phyloP scores from a whole-genome alignment of 2,329 filamentous ascomycete genomes.

The Colletotrichum ledebouriae region DNA sequence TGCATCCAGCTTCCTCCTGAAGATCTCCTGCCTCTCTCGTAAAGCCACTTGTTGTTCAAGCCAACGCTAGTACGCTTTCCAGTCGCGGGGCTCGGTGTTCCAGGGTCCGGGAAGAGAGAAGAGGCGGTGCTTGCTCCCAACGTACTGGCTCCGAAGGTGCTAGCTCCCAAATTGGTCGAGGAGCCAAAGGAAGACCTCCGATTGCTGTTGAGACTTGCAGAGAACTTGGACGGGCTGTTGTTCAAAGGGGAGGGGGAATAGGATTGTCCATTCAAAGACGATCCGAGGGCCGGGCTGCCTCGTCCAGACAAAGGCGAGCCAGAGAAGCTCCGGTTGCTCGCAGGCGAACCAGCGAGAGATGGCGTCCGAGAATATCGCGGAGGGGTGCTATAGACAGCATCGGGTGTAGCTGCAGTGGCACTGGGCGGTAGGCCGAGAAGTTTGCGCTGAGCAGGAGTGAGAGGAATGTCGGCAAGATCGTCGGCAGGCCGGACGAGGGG shows the following conservation, averaged over 20 bases:
- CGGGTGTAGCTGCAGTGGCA: slow-evolving; percentile 72
- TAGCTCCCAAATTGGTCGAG: slow-evolving; percentile 64
- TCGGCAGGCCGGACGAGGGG: slow-evolving; percentile 82
- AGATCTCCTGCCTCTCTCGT: slow-evolving; percentile 80
- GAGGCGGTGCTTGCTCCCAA: slow-evolving; percentile 59
- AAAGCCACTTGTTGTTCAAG: slow-evolving; percentile 94
- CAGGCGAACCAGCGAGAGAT: slow-evolving; percentile 73
- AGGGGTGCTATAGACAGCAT: slow-evolving; percentile 81
- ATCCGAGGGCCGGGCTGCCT: slow-evolving; percentile 61
- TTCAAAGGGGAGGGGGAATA: slow-evolving; percentile 57
- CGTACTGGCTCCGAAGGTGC: slow-evolving; percentile 50
- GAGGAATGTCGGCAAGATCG: slow-evolving; percentile 86
- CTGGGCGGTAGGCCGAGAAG: slow-evolving; percentile 84
- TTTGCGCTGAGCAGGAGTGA: slow-evolving; percentile 89
- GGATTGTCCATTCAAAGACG: slow-evolving; percentile 60
- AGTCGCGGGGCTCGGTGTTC: slow-evolving; percentile 76
- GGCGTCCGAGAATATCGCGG: slow-evolving; percentile 87
- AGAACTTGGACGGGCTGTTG: slow-evolving; percentile 73
- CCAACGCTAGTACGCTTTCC: slow-evolving; percentile 80
- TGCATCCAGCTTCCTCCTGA: slow-evolving; percentile 48
- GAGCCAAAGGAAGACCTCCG: slow-evolving; percentile 74
- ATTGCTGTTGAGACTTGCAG: slow-evolving; percentile 60
- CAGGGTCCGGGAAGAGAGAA: slow-evolving; percentile 67
- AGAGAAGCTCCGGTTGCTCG: slow-evolving; percentile 68
- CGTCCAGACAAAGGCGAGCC: slow-evolving; percentile 71